These are phyloP conservation scores for Cutaneotrichosporon sp. DNA, from an alignment of 1,284 basidiomycete species.

Conservation along the genomic window DNA sequence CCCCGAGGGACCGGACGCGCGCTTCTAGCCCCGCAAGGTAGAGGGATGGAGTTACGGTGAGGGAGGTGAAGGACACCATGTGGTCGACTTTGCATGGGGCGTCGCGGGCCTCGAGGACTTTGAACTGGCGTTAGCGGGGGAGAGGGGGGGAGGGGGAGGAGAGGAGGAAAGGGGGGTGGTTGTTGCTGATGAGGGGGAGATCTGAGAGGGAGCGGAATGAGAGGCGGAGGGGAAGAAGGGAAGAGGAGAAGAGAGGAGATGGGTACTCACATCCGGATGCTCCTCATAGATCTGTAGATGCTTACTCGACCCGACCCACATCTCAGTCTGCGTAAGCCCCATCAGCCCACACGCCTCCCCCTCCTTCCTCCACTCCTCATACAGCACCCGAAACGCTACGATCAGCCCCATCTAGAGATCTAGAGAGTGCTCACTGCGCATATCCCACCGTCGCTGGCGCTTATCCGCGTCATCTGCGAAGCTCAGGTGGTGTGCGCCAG, in stretches of 20 bases:
- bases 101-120: slow-evolving; percentile 19
- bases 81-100: slow-evolving; percentile 32
- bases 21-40: slow-evolving; percentile 40
- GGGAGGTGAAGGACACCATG: slow-evolving; percentile 47
- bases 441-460: slow-evolving; percentile 43
- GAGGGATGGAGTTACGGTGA: slow-evolving; percentile 49
- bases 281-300: slow-evolving; percentile 50
- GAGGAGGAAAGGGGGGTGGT: too few relatives aligned
- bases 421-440: slow-evolving; percentile 34
- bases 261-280: slow-evolving; percentile 43
- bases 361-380: slow-evolving; percentile 36
- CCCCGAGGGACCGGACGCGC: slow-evolving; percentile 19
- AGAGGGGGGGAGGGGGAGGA: too few relatives aligned
- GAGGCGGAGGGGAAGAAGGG: too few relatives aligned
- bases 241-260: not conserved
- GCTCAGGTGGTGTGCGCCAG: slow-evolving; percentile 52
- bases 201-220: too few relatives aligned
- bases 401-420: slow-evolving; percentile 13
- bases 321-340: slow-evolving; percentile 47
- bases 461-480: slow-evolving; percentile 49
- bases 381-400: slow-evolving; percentile 41
- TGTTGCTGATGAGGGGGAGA: too few relatives aligned
- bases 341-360: slow-evolving; percentile 45
- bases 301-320: slow-evolving; percentile 38
- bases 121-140: slow-evolving; percentile 29